Evolutionary conservation across 2,329 filamentous ascomycete genomes (phyloP), one percentile per base, ranked within the genome.

Genomic region (Colletotrichum simmondsii): DNA sequence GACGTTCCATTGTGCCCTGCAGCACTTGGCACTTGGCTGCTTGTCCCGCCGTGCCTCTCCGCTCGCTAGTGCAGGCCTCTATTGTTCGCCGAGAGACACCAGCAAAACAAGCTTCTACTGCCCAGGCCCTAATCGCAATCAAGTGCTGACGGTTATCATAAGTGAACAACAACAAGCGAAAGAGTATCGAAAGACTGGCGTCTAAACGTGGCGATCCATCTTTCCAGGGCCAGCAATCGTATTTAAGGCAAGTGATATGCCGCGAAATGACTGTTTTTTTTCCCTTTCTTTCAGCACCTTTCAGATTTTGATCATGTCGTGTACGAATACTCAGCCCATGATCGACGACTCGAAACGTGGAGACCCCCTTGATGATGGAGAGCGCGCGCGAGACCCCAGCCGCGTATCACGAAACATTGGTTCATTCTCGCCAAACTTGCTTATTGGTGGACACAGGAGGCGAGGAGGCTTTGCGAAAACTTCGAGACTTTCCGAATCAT

Each of bases 51-150:
- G 35, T 57, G 52, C 59, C 49, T 42, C 65, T 49, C 54, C 54
- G 32, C 65, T 59, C 65, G 59, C 65, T 64, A 64, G 16, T 60
- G 65, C 53, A 63, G 37, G 42, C 35, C 37, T 46, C 37, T 58
- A 16, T 52, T 32, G 49, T 59, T 42, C 59, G 65, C 65, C 58
- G 65, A 68, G 69, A 16, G 53, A 72, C n/a, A 52, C 53, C 57
- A 71, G 69, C 64, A 68, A 62, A 53, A 53, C n/a, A 71, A 72
- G 69, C 69, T 72, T 71, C 69, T 26, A 14, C 11, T 64, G 62
- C 62, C 62, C 62, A 56, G 62, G 7, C 62, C 52, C 35, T 58
- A 59, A 59, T 46, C 49, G 22, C 35, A 58, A 46, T 63, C 46
- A 72, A 24, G 24, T 24, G 35, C 35, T 2, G 10, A 42, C 6